These are phyloP conservation scores for Erysimum cheiri DNA, from an alignment of 441 rosid species.

Conservation along the genomic window DNA sequence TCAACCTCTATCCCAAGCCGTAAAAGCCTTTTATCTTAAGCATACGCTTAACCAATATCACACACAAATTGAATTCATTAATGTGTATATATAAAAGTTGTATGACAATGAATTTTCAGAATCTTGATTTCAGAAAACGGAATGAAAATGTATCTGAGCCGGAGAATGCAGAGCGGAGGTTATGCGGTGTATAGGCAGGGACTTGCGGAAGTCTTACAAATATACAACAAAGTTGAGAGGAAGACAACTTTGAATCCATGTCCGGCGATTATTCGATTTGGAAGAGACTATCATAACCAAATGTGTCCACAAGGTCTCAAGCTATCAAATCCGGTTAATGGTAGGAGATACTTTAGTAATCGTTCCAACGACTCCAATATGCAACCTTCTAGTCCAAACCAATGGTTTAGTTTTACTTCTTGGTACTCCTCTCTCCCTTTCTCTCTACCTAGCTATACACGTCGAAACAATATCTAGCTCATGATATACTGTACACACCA, in stretches of 20 bases:
- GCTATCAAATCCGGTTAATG: conserved; percentile 31
- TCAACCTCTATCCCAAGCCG: conserved; percentile 36
- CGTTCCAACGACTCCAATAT: conserved; percentile 26
- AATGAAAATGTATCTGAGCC: conserved; percentile 29
- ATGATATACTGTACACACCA: background rate
- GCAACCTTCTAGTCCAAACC: conserved; percentile 36
- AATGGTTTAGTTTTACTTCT: conserved; percentile 42
- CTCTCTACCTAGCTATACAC: background rate
- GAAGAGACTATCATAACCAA: conserved; percentile 30
- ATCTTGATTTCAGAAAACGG: conserved; percentile 14
- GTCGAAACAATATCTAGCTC: background rate
- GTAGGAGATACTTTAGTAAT: conserved; percentile 24
- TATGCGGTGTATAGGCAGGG: conserved; percentile 33
- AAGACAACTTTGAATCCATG: conserved; percentile 28
- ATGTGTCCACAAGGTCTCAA: conserved; percentile 25
- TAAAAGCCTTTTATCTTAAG: conserved; percentile 37
- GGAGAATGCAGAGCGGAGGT: conserved; percentile 35
- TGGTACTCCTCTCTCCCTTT: conserved; percentile 45
- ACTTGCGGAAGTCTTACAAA: conserved; percentile 33
- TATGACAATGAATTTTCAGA: background rate
- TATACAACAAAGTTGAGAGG: conserved; percentile 33
- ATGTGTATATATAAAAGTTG: conserved; percentile 7
- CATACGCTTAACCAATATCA: conserved; percentile 40
- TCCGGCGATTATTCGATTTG: conserved; percentile 20
- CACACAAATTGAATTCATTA: conserved; percentile 25